Conservation (phyloP, 2,329 filamentous ascomycete species). For the Eurotiales sp. region DNA sequence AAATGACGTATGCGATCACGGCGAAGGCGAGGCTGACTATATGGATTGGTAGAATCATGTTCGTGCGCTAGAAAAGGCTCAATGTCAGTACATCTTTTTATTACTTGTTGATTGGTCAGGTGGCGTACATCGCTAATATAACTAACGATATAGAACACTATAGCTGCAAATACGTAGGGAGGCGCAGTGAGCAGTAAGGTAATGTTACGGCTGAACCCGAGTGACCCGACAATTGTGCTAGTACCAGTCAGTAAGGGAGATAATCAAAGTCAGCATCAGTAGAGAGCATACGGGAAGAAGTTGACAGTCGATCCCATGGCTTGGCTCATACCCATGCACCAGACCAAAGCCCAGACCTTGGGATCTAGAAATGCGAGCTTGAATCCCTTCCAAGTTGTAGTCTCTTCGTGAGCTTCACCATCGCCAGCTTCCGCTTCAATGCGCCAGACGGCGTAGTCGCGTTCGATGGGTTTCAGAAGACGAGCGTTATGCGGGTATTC, state of each 20-base stretch:
- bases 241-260: too few species aligned
- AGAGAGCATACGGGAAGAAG: slow-evolving; percentile 29
- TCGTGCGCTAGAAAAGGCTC: slow-evolving; percentile 30
- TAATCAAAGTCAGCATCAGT: too few species aligned
- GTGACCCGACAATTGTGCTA: not conserved
- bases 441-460: slow-evolving; percentile 41
- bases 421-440: slow-evolving; percentile 47
- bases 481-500: slow-evolving; percentile 43
- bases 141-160: slow-evolving; percentile 28
- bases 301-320: slow-evolving; percentile 44
- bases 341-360: slow-evolving; percentile 49
- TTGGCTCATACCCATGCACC: slow-evolving; percentile 44
- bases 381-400: slow-evolving; percentile 36
- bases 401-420: slow-evolving; percentile 42
- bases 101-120: too few species aligned
- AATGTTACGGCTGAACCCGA: slow-evolving; percentile 46
- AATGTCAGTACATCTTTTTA: slow-evolving; percentile 17
- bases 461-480: slow-evolving; percentile 37
- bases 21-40: not conserved
- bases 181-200: slow-evolving; percentile 47
- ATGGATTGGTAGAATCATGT: not conserved
- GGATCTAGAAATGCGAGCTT: slow-evolving; percentile 23
- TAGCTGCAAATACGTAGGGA: slow-evolving; percentile 42
- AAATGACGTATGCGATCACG: slow-evolving; percentile 16
- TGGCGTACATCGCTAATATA: slow-evolving; percentile 1